Conservation (phyloP, 1,284 basidiomycete species). For the Pseudozyma hubeiensis region DNA sequence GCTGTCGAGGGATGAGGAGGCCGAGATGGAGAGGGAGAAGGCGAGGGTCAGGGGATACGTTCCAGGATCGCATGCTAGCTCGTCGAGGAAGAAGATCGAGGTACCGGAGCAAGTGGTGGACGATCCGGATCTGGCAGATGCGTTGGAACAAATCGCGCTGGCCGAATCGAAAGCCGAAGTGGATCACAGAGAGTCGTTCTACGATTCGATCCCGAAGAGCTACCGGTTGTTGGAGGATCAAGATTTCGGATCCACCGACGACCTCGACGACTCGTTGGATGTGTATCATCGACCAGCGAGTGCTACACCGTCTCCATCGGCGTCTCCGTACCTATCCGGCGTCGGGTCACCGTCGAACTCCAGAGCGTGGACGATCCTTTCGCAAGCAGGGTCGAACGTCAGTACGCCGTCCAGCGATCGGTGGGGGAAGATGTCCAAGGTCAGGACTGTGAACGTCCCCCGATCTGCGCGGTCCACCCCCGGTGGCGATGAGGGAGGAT, state of each 20-base stretch:
- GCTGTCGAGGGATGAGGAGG: conserved; percentile 83
- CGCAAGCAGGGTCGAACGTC: conserved; percentile 32
- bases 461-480: conserved; percentile 39
- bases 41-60: conserved; percentile 24
- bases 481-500: conserved; percentile 17
- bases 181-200: conserved; percentile 20
- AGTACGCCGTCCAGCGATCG: conserved; percentile 28
- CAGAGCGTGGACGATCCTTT: conserved; percentile 64
- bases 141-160: conserved; percentile 55
- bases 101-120: conserved; percentile 27
- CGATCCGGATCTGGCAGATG: conserved; percentile 53
- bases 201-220: conserved; percentile 7
- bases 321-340: conserved; percentile 42
- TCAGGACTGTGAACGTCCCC: conserved; percentile 57
- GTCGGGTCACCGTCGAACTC: conserved; percentile 33
- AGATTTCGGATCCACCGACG: conserved; percentile 26
- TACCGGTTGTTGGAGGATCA: conserved; percentile 31
- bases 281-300: conserved; percentile 10
- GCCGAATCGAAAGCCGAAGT: conserved; percentile 48
- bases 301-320: conserved; percentile 28
- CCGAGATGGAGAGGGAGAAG: conserved; percentile 48
- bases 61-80: conserved; percentile 28
- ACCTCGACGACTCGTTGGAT: conserved; percentile 13
- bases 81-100: conserved; percentile 19
- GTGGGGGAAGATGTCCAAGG: conserved; percentile 56